Base-by-base conservation (phyloP, 768 basidiomycete species). In the Austroboletus festivus region DNA sequence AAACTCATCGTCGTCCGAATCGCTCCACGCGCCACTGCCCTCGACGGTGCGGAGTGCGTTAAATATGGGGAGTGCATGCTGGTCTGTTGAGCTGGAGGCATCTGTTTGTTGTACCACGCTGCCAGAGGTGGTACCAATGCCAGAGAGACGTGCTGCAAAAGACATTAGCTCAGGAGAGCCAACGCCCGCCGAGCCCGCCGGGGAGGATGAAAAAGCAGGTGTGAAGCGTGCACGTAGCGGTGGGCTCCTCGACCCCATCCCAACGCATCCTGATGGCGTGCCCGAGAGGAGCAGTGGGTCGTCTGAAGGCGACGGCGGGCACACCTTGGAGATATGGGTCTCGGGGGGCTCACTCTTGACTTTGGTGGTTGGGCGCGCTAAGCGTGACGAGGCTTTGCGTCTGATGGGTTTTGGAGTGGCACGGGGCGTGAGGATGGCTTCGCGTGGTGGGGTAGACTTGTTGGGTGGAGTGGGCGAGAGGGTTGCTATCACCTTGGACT, bases 291-390 rank as follows among this genome's bases (percentile, higher is more conserved):
- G 68, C 0, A 90, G 63, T 0, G 88, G 88, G 56, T 90, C 88
- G 31, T 90, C 88, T 1, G 79, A 79, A 3, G 88, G 88, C 45
- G 85, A 86, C 0, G 85, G 73, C 1, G 88, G 89, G 8, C 84
- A 81, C 56, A 81, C 82, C 13, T 60, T 71, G 41, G 62, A 73
- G 23, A 85, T 65, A 56, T 86, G 79, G 53, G 87, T 71, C 16
- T 79, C 78, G 0, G 86, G 86, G 4, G 78, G 75, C 56, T 89
- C 86, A 48, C 71, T 78, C 74, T 89, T 90, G 49, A 81, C 58
- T 12, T 54, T 55, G 21, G 43, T 40, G 28, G 28, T 12, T n/a
- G n/a, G n/a, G 12, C 28, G 28, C 28, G 28, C 28, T 5, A 28
- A 12, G 2, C 63, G 63, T 18, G 61, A 47, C 4, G 58, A 47